Evolutionary conservation across 2,329 filamentous ascomycete genomes (phyloP).

Genomic region (Aspergillus piperis): DNA sequence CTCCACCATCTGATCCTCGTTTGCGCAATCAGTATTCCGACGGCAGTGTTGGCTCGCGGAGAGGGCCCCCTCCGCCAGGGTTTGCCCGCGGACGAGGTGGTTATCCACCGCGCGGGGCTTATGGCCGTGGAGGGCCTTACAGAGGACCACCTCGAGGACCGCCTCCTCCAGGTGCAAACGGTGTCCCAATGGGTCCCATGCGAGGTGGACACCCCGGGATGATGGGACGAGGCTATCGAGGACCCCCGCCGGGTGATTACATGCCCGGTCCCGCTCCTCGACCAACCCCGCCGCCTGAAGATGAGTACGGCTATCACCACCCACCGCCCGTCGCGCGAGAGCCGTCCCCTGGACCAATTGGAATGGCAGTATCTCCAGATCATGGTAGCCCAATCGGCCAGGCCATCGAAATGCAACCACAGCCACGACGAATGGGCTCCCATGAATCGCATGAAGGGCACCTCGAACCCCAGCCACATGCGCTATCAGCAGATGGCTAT

Average conservation of each 20-base stretch:
- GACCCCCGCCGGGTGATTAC: constrained; percentile 56
- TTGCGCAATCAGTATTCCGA: constrained; percentile 52
- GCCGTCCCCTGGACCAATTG: constrained; percentile 36
- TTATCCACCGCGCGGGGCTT: constrained; percentile 50
- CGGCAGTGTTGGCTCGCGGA: constrained; percentile 46
- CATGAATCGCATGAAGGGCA: constrained; percentile 38
- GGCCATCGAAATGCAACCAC: constrained; percentile 78
- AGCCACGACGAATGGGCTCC: constrained; percentile 49
- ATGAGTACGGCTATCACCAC: constrained; percentile 28
- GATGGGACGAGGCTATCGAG: constrained; percentile 44
- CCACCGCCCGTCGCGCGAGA: constrained; percentile 29
- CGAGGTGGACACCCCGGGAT: constrained; percentile 40
- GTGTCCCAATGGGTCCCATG: constrained; percentile 40
- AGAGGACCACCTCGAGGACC: constrained; percentile 34
- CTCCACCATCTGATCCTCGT: constrained; percentile 43
- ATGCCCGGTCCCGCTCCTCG: constrained; percentile 40
- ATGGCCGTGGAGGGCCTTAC: constrained; percentile 45
- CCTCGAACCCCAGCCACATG: constrained; percentile 27
- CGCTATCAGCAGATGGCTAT: constrained; percentile 29
- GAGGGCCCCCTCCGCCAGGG: constrained; percentile 42
- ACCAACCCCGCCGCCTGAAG: constrained; percentile 28
- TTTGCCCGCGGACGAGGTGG: constrained; percentile 59
- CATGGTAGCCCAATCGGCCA: constrained; percentile 55
- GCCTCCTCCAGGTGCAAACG: constrained; percentile 46
- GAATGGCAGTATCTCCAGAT: constrained; percentile 40